Percentiles rank a stretch among this genome's conserved stretches.
phyloP scores from a whole-genome alignment of 495 filamentous ascomycete species.

The Aeminium ludgeri region DNA sequence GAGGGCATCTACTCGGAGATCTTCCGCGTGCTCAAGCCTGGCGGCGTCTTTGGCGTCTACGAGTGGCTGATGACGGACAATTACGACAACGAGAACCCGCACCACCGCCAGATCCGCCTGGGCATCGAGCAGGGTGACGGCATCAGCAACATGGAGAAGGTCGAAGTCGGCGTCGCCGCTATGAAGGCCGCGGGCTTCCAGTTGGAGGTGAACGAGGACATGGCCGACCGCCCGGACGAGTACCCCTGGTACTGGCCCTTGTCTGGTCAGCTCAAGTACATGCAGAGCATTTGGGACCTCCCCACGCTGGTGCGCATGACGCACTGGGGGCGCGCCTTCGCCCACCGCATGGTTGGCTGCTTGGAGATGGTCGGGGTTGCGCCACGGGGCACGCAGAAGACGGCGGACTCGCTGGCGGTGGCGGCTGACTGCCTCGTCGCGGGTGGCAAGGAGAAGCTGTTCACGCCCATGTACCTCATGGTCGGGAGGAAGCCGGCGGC shows the following conservation, averaged over 20 bases:
- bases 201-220: slow-evolving; percentile 71
- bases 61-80: slow-evolving; percentile 98
- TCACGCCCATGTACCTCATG: slow-evolving; percentile 99
- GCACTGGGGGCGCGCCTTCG: slow-evolving; percentile 53
- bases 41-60: slow-evolving; percentile 92
- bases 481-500: slow-evolving; percentile 64
- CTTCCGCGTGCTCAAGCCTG: slow-evolving; percentile 88
- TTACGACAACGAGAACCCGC: slow-evolving; percentile 77
- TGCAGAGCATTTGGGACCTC: slow-evolving; percentile 62
- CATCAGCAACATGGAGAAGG: slow-evolving; percentile 95
- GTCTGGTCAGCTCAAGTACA: slow-evolving; percentile 64
- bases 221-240: slow-evolving; percentile 61
- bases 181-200: slow-evolving; percentile 84
- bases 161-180: slow-evolving; percentile 66
- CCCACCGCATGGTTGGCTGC: slow-evolving; percentile 64
- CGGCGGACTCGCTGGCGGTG: slow-evolving; percentile 68
- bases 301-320: slow-evolving; percentile 85
- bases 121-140: slow-evolving; percentile 94
- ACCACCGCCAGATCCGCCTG: slow-evolving; percentile 79
- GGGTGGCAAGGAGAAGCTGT: slow-evolving; percentile 80
- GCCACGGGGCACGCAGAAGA: slow-evolving; percentile 82
- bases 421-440: slow-evolving; percentile 80
- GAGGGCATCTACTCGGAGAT: slow-evolving; percentile 91
- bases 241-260: slow-evolving; percentile 95
- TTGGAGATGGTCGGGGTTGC: slow-evolving; percentile 62